Conservation (phyloP, 2,329 filamentous ascomycete species). For the Immersiporthe knoxdaviesiana region DNA sequence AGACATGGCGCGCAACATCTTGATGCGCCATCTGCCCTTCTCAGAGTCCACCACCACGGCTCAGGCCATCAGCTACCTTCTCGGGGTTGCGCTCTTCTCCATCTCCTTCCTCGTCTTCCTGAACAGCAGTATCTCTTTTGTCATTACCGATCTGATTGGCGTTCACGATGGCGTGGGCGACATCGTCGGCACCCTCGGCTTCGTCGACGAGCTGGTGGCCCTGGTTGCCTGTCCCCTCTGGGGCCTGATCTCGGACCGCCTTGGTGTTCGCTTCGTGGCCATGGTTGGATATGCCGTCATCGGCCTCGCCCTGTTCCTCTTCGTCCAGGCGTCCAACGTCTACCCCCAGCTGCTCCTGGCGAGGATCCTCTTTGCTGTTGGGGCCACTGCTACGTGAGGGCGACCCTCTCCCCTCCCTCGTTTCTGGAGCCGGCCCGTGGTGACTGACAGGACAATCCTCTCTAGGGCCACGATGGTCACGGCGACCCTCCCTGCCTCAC, state of each 20-base stretch:
- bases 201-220: conserved; percentile 81
- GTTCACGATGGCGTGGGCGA: conserved; percentile 74
- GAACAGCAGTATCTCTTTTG: conserved; percentile 82
- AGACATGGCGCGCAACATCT: conserved; percentile 30
- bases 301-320: conserved; percentile 73
- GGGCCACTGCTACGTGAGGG: conserved; percentile 80
- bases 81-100: conserved; percentile 82
- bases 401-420: neutral
- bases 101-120: conserved; percentile 90
- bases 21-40: conserved; percentile 59
- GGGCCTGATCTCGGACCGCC: conserved; percentile 76
- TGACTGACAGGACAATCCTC: conserved; percentile 20
- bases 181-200: conserved; percentile 82
- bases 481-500: conserved; percentile 81
- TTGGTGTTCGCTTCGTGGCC: conserved; percentile 73
- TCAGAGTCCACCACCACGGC: conserved; percentile 60
- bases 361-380: conserved; percentile 84
- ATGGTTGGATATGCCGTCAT: conserved; percentile 83
- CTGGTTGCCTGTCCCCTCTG: conserved; percentile 79
- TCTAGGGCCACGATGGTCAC: conserved; percentile 89
- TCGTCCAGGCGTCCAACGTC: conserved; percentile 84
- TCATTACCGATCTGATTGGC: conserved; percentile 81
- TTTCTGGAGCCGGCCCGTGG: no score
- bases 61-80: conserved; percentile 74
- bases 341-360: conserved; percentile 88